These are phyloP conservation scores for Aspergillus cristatus DNA, from an alignment of 495 filamentous ascomycete genomes.

Conservation along the genomic window DNA sequence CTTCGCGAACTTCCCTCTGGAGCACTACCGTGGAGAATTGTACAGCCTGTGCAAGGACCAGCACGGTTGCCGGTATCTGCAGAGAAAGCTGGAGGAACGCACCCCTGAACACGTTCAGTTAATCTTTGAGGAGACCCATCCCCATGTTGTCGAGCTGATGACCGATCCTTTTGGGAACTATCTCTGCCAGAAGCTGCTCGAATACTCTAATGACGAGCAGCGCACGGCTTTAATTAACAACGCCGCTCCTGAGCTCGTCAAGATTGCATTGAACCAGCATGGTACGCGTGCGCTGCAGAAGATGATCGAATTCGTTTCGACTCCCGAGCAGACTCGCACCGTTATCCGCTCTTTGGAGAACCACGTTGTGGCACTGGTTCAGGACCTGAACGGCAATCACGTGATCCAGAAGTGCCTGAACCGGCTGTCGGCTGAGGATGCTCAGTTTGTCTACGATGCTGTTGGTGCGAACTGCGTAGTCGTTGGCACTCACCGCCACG, in stretches of 20 bases:
- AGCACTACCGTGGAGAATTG: conserved; percentile 69
- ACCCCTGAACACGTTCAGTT: conserved; percentile 73
- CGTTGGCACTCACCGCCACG: conserved; percentile 94
- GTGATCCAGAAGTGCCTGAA: conserved; percentile 99
- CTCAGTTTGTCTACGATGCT: conserved; percentile 93
- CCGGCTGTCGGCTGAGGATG: conserved; percentile 69
- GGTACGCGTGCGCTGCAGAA: conserved; percentile 94
- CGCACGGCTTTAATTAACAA: conserved; percentile 87
- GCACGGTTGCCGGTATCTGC: conserved; percentile 89
- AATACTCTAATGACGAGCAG: conserved; percentile 87
- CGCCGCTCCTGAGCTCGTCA: conserved; percentile 72
- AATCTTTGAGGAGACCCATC: conserved; percentile 87
- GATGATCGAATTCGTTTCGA: conserved; percentile 96
- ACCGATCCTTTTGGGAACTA: conserved; percentile 99
- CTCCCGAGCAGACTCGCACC: conserved; percentile 63
- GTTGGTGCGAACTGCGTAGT: conserved; percentile 77
- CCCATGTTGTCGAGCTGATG: conserved; percentile 93
- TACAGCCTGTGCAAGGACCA: conserved; percentile 92
- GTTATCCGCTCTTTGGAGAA: conserved; percentile 71
- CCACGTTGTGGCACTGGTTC: conserved; percentile 84
- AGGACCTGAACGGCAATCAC: conserved; percentile 96
- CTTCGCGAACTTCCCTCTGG: conserved; percentile 68
- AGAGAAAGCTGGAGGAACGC: conserved; percentile 93
- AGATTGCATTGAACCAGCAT: conserved; percentile 92
- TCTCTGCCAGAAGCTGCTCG: conserved; percentile 91